A percentile compares a stretch with the other conserved stretches of the same genome.
Evolutionary conservation across 2,329 filamentous ascomycete species (phyloP).

Genomic region (Gnomoniopsis sp.): DNA sequence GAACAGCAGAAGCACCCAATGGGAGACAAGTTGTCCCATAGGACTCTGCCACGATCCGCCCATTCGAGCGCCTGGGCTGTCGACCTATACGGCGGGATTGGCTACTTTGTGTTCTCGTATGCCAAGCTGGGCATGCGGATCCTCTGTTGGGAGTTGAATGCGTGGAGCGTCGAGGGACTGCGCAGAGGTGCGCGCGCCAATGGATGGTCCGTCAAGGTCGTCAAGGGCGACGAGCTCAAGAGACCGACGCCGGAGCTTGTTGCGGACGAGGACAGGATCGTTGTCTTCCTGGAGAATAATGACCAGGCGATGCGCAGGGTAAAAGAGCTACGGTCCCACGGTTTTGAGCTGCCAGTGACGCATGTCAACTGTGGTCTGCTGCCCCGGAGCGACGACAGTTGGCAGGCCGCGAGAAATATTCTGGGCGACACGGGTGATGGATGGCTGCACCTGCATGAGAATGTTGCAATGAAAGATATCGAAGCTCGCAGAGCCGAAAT

Average conservation of each 20-base stretch:
- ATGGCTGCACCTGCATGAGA: conserved; percentile 67
- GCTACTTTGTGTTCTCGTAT: conserved; percentile 90
- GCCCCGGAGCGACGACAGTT: conserved; percentile 53
- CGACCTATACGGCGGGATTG: conserved; percentile 89
- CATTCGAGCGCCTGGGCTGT: conserved; percentile 56
- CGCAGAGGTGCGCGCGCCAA: conserved; percentile 70
- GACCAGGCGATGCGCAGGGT: conserved; percentile 44
- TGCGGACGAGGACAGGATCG: conserved; percentile 35
- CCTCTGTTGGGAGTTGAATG: conserved; percentile 87
- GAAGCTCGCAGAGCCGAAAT: conserved; percentile 45
- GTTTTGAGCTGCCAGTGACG: conserved; percentile 36
- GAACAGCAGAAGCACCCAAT: not conserved
- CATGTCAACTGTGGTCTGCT: conserved; percentile 65
- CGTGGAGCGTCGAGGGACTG: conserved; percentile 81
- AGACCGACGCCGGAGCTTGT: conserved; percentile 35
- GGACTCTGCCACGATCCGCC: too few relatives aligned
- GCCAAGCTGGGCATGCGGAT: conserved; percentile 68
- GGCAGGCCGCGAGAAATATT: conserved; percentile 49
- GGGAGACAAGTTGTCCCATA: too few relatives aligned
- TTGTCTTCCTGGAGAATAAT: conserved; percentile 65
- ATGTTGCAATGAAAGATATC: conserved; percentile 55
- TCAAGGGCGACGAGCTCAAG: conserved; percentile 39
- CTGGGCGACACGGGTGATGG: conserved; percentile 32
- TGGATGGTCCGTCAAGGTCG: conserved; percentile 59
- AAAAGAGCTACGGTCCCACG: conserved; percentile 32